Base-by-base conservation (phyloP, 352 stramenopile genomes). In the Hyphochytrium catenoides region DNA sequence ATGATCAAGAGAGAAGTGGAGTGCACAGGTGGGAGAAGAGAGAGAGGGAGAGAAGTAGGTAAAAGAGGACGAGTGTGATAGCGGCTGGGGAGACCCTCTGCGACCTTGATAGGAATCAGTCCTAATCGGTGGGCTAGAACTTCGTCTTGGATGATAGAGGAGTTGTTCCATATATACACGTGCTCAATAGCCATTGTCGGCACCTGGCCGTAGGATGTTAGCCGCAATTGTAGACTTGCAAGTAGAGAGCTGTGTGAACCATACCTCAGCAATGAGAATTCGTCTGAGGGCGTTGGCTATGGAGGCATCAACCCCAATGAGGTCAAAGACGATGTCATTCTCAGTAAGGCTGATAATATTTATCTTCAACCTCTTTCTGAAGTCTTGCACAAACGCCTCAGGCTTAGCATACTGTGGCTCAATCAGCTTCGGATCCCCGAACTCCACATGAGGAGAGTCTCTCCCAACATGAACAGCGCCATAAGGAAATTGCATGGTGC, bases 161-260 rank as follows among this genome's bases (percentile, higher is more conserved):
- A 84, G 63, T 92, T 92, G 59, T 85, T 82, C 58, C 70, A 82
- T 39, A 91, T 86, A 57, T 88, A 90, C 31, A 92, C 76, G 45
- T 78, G 74, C 51, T 92, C 77, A 34, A 92, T 91, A 20, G 77
- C 77, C 70, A 92, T 82, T 9, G 77, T 91, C 2, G 77, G 68
- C 35, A 91, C 73, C 41, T 51, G 20, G 6, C 0, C 23, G 18
- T 14, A 8, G 16, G 25, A 36, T 36, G 19, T 36, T 12, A 20
- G 9, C 9, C 19, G 9, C 9, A 36, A 9, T 22, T 9, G 14
- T 12, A 9, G 14, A 20, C 9, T 31, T 36, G 9, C 12, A 9
- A 9, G 9, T 36, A 8, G 8, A 40, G 11, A 40, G 18, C 4
- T 28, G 12, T n/a, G n/a, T n/a, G n/a, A 42, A 8, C 37, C 8